Evolutionary conservation across 441 rosid genomes (phyloP).

Genomic region (Populus hybrid): DNA sequence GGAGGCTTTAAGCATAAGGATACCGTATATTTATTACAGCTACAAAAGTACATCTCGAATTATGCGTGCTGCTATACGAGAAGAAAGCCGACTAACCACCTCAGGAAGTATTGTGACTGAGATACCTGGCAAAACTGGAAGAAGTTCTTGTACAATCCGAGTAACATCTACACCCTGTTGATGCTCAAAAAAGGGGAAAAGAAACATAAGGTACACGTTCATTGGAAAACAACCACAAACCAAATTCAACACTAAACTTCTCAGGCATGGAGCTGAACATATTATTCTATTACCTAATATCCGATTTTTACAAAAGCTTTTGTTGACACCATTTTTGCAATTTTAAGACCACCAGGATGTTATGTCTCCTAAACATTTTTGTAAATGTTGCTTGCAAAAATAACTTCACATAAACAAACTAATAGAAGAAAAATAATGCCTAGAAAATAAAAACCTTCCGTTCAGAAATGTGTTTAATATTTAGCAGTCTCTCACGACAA

Average conservation of each 20-base stretch:
- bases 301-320: neutral
- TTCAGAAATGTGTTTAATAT: neutral
- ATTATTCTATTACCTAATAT: neutral
- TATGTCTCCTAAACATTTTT: neutral
- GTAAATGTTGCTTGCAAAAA: neutral
- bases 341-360: neutral
- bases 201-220: neutral
- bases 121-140: conserved; percentile 83
- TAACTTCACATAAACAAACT: neutral
- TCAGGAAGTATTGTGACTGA: conserved; percentile 80
- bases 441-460: neutral
- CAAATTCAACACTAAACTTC: neutral
- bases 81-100: conserved; percentile 67
- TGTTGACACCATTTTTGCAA: neutral
- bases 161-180: conserved; percentile 59
- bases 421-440: neutral
- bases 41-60: conserved; percentile 67
- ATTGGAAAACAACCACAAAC: neutral
- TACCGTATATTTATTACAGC: conserved; percentile 11
- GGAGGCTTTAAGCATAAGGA: neutral
- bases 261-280: neutral
- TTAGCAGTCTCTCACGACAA: neutral
- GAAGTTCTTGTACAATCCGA: conserved; percentile 58
- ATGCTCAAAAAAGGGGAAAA: neutral
- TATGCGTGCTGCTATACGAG: conserved; percentile 75